phyloP scores from a whole-genome alignment of 2,329 filamentous ascomycete genomes.

The Beauveria bassiana region DNA sequence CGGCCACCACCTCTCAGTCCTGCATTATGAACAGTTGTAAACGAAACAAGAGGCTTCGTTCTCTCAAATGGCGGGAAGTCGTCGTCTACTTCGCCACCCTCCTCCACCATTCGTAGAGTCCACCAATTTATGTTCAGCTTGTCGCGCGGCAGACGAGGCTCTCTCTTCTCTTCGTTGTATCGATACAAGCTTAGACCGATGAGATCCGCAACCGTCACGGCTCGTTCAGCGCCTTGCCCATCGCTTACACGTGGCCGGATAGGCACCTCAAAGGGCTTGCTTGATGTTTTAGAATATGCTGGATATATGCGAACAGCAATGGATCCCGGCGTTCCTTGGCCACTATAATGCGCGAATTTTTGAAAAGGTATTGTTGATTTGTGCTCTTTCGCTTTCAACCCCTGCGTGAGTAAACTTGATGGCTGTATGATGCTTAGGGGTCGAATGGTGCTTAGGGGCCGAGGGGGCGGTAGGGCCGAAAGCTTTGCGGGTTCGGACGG shows the following conservation, averaged over 20 bases:
- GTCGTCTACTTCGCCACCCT: slow-evolving; percentile 77
- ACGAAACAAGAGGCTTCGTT: slow-evolving; percentile 66
- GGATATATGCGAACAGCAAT: slow-evolving; percentile 71
- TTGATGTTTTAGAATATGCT: slow-evolving; percentile 58
- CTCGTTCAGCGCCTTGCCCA: slow-evolving; percentile 51
- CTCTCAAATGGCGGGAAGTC: slow-evolving; percentile 75
- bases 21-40: slow-evolving; percentile 76
- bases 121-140: slow-evolving; percentile 75
- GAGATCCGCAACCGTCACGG: slow-evolving; percentile 69
- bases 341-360: slow-evolving; percentile 66
- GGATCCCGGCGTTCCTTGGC: slow-evolving; percentile 70
- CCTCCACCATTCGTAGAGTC: slow-evolving; percentile 75
- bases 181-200: slow-evolving; percentile 73
- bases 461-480: slow-evolving; percentile 61
- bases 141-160: slow-evolving; percentile 55
- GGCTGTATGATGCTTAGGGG: slow-evolving; percentile 62
- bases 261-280: slow-evolving; percentile 62
- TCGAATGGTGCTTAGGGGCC: slow-evolving; percentile 56
- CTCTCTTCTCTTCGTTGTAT: slow-evolving; percentile 68
- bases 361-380: slow-evolving; percentile 67
- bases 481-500: slow-evolving; percentile 49
- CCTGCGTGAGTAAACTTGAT: slow-evolving; percentile 62
- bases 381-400: slow-evolving; percentile 63
- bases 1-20: slow-evolving; percentile 57
- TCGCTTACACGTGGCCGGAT: slow-evolving; percentile 63